phyloP scores from a whole-genome alignment of 2,329 filamentous ascomycete genomes.

The Cercospora sp. region DNA sequence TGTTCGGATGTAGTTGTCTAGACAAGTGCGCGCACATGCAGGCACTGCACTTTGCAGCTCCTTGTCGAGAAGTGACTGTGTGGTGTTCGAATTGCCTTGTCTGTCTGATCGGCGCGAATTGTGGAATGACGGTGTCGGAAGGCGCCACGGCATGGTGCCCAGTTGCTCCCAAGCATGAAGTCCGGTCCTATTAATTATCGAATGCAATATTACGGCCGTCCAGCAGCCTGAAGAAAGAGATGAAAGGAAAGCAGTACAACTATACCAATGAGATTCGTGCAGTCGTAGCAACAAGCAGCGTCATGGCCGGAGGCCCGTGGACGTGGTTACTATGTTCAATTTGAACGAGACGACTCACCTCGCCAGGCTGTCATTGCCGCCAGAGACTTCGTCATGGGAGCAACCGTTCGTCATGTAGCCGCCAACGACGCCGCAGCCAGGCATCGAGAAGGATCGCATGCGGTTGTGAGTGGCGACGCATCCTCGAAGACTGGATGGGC shows the following conservation, averaged over 20 bases:
- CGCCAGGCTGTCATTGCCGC: slow-evolving; percentile 18
- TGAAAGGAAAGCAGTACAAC: neutral
- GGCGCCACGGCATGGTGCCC: slow-evolving; percentile 21
- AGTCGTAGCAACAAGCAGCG: slow-evolving; percentile 8
- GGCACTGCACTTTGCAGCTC: slow-evolving; percentile 31
- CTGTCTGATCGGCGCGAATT: neutral
- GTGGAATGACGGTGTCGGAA: neutral
- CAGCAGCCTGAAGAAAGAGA: slow-evolving; percentile 30
- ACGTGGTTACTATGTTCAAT: neutral
- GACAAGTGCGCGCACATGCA: slow-evolving; percentile 35
- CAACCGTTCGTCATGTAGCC: slow-evolving; percentile 20
- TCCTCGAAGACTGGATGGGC: slow-evolving; percentile 4
- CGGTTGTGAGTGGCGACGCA: slow-evolving; percentile 15
- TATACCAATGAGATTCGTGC: slow-evolving; percentile 30
- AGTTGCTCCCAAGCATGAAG: neutral
- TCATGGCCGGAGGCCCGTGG: neutral
- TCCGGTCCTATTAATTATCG: neutral
- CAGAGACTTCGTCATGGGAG: slow-evolving; percentile 21
- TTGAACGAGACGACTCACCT: neutral
- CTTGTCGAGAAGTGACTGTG: slow-evolving; percentile 19
- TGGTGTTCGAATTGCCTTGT: slow-evolving; percentile 12
- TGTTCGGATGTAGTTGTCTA: slow-evolving; percentile 29
- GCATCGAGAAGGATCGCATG: slow-evolving; percentile 8
- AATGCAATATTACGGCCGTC: slow-evolving; percentile 22
- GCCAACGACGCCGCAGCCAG: slow-evolving; percentile 20